Evolutionary conservation across 2,329 filamentous ascomycete species (phyloP).

Genomic region (Blastomyces percursus): DNA sequence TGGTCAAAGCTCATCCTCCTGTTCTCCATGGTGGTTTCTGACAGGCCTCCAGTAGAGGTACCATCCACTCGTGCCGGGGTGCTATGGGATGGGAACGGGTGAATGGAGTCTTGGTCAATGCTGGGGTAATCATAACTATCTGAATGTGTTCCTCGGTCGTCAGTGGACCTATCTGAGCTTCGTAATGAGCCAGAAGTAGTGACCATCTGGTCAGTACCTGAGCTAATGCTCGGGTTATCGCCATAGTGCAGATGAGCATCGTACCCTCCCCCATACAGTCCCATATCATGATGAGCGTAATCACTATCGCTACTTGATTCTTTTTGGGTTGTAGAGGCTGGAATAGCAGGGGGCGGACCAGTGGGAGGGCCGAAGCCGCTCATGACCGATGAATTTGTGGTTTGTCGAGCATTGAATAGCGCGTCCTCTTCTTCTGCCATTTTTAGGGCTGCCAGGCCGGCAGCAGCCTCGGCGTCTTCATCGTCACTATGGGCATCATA

Average conservation of each 20-base stretch:
- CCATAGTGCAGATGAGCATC: constrained; percentile 52
- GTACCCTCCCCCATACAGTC: constrained; percentile 62
- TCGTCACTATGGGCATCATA: constrained; percentile 53
- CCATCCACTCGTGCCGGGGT: constrained; percentile 68
- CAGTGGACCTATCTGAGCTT: constrained; percentile 12
- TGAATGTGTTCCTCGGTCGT: constrained; percentile 18
- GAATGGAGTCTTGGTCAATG: constrained; percentile 42
- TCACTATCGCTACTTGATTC: constrained; percentile 59
- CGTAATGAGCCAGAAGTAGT: constrained; percentile 9
- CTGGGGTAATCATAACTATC: constrained; percentile 27
- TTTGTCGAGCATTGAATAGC: constrained; percentile 48
- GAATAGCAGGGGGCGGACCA: constrained; percentile 23
- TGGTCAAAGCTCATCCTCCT: constrained; percentile 82
- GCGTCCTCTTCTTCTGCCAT: constrained; percentile 72
- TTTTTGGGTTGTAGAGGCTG: neutral
- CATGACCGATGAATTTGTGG: constrained; percentile 43
- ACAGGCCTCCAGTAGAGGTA: constrained; percentile 77
- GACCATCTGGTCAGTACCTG: constrained; percentile 5
- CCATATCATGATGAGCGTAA: constrained; percentile 60
- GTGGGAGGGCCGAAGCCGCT: constrained; percentile 31
- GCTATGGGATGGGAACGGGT: constrained; percentile 47
- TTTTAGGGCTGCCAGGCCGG: constrained; percentile 71
- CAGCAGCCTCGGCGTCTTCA: constrained; percentile 77
- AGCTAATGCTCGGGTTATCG: constrained; percentile 13
- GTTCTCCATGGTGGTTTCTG: constrained; percentile 54